These are phyloP conservation scores for Zoysia japonica DNA, from an alignment of 176 grass and related monocot species.

Conservation along the genomic window DNA sequence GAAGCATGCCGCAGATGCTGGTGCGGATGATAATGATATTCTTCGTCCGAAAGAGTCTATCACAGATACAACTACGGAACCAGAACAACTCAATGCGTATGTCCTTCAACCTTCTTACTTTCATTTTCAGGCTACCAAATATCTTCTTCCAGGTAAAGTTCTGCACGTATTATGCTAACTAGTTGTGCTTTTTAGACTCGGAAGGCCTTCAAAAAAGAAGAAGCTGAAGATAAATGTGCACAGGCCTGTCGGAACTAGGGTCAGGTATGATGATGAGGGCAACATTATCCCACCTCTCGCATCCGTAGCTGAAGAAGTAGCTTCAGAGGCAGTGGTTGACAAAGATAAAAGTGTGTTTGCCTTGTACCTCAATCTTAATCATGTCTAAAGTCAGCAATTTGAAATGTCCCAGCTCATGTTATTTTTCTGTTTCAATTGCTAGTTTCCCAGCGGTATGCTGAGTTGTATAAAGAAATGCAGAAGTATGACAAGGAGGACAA, in stretches of 20 bases:
- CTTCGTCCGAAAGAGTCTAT: constrained; percentile 54
- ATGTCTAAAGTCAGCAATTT: constrained; percentile 22
- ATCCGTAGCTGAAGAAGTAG: constrained; percentile 57
- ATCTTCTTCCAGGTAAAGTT: neutral
- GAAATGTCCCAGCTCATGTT: neutral
- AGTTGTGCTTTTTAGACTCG: constrained; percentile 44
- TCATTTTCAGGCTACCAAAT: constrained; percentile 3
- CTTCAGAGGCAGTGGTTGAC: constrained; percentile 51
- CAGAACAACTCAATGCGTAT: constrained; percentile 50
- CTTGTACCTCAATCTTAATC: neutral
- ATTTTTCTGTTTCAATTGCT: constrained; percentile 10
- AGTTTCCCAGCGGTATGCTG: constrained; percentile 72
- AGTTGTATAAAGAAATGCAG: constrained; percentile 76
- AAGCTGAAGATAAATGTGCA: constrained; percentile 92
- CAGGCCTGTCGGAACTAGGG: constrained; percentile 75
- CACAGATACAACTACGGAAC: constrained; percentile 33
- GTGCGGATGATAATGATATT: constrained; percentile 40
- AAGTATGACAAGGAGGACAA: constrained; percentile 89
- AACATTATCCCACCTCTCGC: constrained; percentile 74
- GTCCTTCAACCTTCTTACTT: constrained; percentile 28
- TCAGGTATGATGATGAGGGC: constrained; percentile 87
- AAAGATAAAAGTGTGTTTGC: constrained; percentile 55
- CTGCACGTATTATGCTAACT: constrained; percentile 12
- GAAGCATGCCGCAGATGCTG: constrained; percentile 37
- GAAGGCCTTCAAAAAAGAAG: constrained; percentile 70